Evolutionary conservation across 75 land plant genomes (phyloP), one percentile per base, ranked within the genome.

Genomic region (Selaginella moellendorffii): DNA sequence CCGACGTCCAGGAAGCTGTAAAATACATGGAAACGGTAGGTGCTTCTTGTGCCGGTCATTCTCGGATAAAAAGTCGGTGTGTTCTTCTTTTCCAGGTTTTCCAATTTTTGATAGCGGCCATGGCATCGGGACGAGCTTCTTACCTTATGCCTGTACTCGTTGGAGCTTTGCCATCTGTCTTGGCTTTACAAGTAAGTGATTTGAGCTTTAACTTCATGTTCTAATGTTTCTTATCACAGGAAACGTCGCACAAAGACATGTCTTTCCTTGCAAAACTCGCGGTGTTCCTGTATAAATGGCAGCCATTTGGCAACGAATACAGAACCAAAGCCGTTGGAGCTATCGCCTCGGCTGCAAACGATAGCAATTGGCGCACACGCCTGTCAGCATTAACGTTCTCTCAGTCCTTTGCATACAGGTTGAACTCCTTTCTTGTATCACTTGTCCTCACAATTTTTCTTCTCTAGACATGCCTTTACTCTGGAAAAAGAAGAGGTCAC

Each of bases 331-430:
- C 78, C 67, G 81, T 89, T 1, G 63, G 80, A 36, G 78, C 85
- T 23, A 68, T 86, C 61, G 74, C 85, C 61, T 77, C 85, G 71
- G 81, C 85, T 46, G 77, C 81, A 2, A 63, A 74, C 46, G 90
- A 93, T 36, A 65, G 71, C 58, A 93, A 89, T 65, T 93, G 98
- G 98, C 68, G 84, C 56, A 86, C 98, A n/a, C 78, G 98, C 74
- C 76, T 77, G 68, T 81, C 96, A 71, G 75, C 84, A 24, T 66
- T 93, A 36, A 71, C 78, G n/a, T 93, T 78, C 69, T 52, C 88
- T 18, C 79, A 85, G 30, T 74, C 83, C 21, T 84, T 88, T 62
- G 77, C 85, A 80, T 89, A 83, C 71, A 81, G 98, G 98, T 93
- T n/a, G n/a, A n/a, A n/a, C n/a, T n/a, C n/a, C n/a, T n/a, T n/a